Evolutionary conservation across 1,284 basidiomycete genomes (phyloP), one percentile per base, ranked within the genome.

Genomic region (Fomitiporia mediterranea): DNA sequence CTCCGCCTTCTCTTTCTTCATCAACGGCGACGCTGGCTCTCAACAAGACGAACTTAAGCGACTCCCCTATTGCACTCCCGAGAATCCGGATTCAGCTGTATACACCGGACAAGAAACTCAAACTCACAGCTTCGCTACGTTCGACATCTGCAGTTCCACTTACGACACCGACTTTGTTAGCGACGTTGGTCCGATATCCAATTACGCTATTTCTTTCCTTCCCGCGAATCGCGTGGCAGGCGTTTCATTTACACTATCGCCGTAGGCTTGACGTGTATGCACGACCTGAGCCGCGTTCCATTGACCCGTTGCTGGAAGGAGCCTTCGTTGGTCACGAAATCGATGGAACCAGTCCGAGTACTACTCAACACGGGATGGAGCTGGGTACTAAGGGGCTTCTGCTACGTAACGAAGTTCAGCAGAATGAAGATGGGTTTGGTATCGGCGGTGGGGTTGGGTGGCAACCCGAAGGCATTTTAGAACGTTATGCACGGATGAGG

Each of bases 151-250:
- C 78, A 4, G 62, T 66, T 0, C 75, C 78, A 2, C 69, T 86
- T 4, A 74, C 75, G 0, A 63, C 79, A 0, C 7, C 51, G 0
- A 67, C 71, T 13, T 69, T 88, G 4, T 62, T 84, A 19, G 50
- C 54, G 0, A 69, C 77, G 0, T 68, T 89, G 9, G 53, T 70
- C 1, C 68, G 66, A 37, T 72, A 76, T 35, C 89, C 88, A 0
- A 70, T 86, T 47, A 73, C 73, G 15, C 74, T 91, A 4, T 68
- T 89, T 25, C 69, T 86, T 9, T 80, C 83, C 0, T 72, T 83
- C 50, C 72, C 77, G 1, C 73, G 88, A n/a, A 90, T 90, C 52
- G 67, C 84, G 2, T 82, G 77, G 53, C 76, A 87, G 53, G 87
- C 89, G 0, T 80, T 74, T 68, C 74, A 76, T n/a, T 67, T 91